Evolutionary conservation across 2,329 filamentous ascomycete species (phyloP), one percentile per base, ranked within the genome.

Genomic region (Diaporthe australafricana): DNA sequence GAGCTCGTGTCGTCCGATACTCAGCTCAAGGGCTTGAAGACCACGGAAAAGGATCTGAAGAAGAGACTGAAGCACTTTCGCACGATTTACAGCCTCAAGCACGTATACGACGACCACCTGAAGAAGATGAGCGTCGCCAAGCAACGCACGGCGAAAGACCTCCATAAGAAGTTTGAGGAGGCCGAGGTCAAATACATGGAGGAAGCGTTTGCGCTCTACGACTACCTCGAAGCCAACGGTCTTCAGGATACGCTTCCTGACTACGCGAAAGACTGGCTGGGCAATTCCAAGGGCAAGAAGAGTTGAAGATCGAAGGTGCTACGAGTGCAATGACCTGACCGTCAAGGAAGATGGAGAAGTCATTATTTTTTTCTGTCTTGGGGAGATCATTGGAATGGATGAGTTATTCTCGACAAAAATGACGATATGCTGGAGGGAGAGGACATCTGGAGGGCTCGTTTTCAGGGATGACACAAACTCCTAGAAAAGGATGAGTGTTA

Each of bases 1-100:
- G 60, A 65, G 60, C 60, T 65, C 3, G 60, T 65, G n/a, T 20
- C 30, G 0, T 65, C 60, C 12, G 60, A 65, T 12, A n/a, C 60
- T 27, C 32, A 65, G 42, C 60, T 65, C 42, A 50, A 65, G n/a
- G 20, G 14, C 16, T 27, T 65, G 20, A 50, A 50, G 42, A 50
- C 30, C 42, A 65, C 42, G 8, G 60, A 50, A n/a, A 32, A 12
- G 9, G 27, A 65, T 20, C 45, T 65, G 27, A 65, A 48, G 30
- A 65, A 22, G 27, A 50, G 60, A 11, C 42, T 65, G 7, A 48
- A 42, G 20, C 42, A 65, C 35, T 50, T 65, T 14, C 60, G 32
- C 6, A 65, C 60, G 1, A 65, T 65, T 9, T 65, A 65, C 42
- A 35, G 60, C 30, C n/a, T 65, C 12, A 65, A 65, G 30, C 27